Evolutionary conservation across 306 rosid species (phyloP).

Genomic region (Glycine tomentella): DNA sequence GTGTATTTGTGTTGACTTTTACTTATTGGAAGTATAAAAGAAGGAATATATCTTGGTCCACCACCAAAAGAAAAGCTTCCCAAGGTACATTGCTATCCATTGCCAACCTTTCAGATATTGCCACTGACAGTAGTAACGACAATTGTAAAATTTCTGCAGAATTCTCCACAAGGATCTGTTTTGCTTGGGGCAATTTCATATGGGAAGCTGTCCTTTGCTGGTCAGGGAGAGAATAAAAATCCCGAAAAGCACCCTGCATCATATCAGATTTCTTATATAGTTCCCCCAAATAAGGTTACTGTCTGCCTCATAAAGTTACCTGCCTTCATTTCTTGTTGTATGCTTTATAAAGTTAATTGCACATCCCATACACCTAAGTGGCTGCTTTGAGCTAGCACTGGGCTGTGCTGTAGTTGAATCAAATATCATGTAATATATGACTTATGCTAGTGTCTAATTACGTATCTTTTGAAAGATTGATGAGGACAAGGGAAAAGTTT

Average conservation of each 20-base stretch:
- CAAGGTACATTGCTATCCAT: conserved; percentile 63
- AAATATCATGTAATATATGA: conserved; percentile 36
- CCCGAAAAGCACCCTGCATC: conserved; percentile 78
- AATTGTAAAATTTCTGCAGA: conserved; percentile 56
- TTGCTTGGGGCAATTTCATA: conserved; percentile 87
- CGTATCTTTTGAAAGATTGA: conserved; percentile 62
- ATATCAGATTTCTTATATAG: conserved; percentile 69
- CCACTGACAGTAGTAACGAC: conserved; percentile 25
- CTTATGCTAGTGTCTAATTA: conserved; percentile 29
- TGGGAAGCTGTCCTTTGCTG: conserved; percentile 66
- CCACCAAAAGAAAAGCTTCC: conserved; percentile 90
- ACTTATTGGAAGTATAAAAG: conserved; percentile 67
- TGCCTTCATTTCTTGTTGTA: conserved; percentile 9
- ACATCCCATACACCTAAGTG: conserved; percentile 15
- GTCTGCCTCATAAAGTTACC: conserved; percentile 36
- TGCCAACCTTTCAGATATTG: conserved; percentile 28
- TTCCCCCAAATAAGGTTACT: conserved; percentile 91
- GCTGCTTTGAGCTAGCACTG: conserved; percentile 20
- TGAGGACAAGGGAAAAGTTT: conserved; percentile 83
- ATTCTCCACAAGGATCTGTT: conserved; percentile 81
- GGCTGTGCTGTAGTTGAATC: conserved; percentile 31
- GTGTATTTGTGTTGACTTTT: conserved; percentile 46
- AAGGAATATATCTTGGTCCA: conserved; percentile 88
- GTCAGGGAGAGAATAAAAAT: conserved; percentile 59
- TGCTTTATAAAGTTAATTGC: conserved; percentile 24